Evolutionary conservation across 345 rosid species (phyloP).

Genomic region (Melaleuca quinquenervia): DNA sequence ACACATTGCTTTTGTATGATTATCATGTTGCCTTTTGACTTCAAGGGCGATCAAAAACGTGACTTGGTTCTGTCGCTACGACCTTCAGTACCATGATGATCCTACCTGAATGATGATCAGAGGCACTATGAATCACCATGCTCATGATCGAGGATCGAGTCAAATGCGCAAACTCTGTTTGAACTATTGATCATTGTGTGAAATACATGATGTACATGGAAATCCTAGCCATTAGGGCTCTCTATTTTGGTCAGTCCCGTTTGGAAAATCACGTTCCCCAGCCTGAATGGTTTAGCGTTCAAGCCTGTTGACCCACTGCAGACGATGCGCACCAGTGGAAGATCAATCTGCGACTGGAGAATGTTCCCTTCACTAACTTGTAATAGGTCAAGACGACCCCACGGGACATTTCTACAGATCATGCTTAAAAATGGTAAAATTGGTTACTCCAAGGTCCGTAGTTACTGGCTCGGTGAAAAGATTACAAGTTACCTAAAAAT

Average conservation of each 20-base stretch:
- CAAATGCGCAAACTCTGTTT: background rate
- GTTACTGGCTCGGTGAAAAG: background rate
- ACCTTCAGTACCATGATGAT: background rate
- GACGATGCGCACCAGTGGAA: background rate
- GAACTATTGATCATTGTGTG: background rate
- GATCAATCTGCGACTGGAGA: background rate
- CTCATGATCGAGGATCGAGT: background rate
- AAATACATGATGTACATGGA: background rate
- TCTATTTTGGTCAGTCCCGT: background rate
- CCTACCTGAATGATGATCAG: background rate
- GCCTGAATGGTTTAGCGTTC: background rate
- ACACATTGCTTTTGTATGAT: background rate
- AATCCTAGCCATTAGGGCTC: background rate
- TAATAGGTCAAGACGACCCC: background rate
- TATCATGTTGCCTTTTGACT: background rate
- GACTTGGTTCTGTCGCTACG: background rate
- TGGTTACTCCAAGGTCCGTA: background rate
- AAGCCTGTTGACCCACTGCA: background rate
- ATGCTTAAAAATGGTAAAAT: background rate
- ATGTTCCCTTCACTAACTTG: background rate
- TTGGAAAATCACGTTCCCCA: background rate
- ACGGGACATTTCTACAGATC: background rate
- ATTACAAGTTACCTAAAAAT: background rate
- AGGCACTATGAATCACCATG: background rate
- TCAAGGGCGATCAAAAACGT: background rate